phyloP scores from a whole-genome alignment of 2,329 filamentous ascomycete genomes.

The Calonectria henricotiae region DNA sequence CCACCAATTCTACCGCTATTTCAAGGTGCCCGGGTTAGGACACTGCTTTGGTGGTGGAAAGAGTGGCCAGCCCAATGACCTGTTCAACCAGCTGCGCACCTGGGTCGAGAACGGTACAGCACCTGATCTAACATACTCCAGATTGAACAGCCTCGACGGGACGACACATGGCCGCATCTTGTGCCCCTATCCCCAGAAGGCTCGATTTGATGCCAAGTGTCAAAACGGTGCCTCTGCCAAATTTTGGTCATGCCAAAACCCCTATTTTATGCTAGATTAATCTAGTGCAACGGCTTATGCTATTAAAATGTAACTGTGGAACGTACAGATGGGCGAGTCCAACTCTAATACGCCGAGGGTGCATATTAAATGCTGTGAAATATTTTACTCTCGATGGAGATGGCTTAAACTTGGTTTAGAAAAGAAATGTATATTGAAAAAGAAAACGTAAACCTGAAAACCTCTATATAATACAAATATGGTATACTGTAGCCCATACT shows the following conservation, averaged over 20 bases:
- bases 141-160: neutral
- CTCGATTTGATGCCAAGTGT: neutral
- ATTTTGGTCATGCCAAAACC: neutral
- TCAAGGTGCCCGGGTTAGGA: neutral
- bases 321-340: too few relatives aligned
- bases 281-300: neutral
- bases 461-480: too few relatives aligned
- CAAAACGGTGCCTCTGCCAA: neutral
- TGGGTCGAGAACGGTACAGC: constrained; percentile 7
- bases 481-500: too few relatives aligned
- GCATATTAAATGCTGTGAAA: too few relatives aligned
- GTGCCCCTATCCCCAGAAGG: constrained; percentile 43
- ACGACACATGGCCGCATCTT: neutral
- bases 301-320: too few relatives aligned
- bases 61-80: neutral
- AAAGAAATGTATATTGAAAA: too few relatives aligned
- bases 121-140: neutral
- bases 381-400: too few relatives aligned
- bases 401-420: too few relatives aligned
- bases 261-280: neutral
- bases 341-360: too few relatives aligned
- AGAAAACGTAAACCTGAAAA: too few relatives aligned
- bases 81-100: neutral
- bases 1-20: neutral
- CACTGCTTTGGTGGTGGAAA: constrained; percentile 4